Evolutionary conservation across 305 asterid genomes (phyloP), one percentile per base, ranked within the genome.

Genomic region (Fraxinus angustifolia): DNA sequence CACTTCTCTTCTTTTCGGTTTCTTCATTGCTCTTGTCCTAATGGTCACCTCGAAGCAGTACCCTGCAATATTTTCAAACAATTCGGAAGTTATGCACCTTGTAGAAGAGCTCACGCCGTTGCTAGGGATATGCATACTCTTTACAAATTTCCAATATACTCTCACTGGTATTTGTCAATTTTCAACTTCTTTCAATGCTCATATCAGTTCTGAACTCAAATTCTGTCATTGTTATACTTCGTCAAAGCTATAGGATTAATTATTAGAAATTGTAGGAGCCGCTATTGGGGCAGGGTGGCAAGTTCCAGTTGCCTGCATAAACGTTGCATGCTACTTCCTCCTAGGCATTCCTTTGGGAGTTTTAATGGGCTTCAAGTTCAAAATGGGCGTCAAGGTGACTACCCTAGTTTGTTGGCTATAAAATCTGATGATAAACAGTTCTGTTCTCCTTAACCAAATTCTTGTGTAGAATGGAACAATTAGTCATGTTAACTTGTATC

Each of bases 51-150:
- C 88, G n/a, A 65, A 79, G 28, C 80, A 80, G 38, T 91, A 89
- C 19, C 93, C 94, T 3, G 78, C 86, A 0, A 56, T 89, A 11
- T 91, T 91, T 82, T 77, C 92, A 2, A 73, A 81, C 73, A 86
- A 77, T 77, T 4, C 30, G 14, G 62, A 86, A 84, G 94, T 91
- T 10, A 86, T 84, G 68, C 71, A 81, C 5, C 35, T 81, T 12
- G 94, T 91, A 14, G 80, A 80, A 65, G 67, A 88, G 48, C 90
- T 91, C 78, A 90, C 91, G 0, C 93, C 91, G 1, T 65, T 90
- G 77, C 87, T 91, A 6, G 93, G 88, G 60, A 60, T 75, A 73
- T 85, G 90, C 81, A 81, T 90, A 10, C 62, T 86, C 58, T 81
- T 88, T 75, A 81, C 91, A 81, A 89, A 85, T 79, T 68, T 90